Evolutionary conservation across 192 early-diverging fungal genomes (phyloP).

Genomic region (Rhizophagus clarus): DNA sequence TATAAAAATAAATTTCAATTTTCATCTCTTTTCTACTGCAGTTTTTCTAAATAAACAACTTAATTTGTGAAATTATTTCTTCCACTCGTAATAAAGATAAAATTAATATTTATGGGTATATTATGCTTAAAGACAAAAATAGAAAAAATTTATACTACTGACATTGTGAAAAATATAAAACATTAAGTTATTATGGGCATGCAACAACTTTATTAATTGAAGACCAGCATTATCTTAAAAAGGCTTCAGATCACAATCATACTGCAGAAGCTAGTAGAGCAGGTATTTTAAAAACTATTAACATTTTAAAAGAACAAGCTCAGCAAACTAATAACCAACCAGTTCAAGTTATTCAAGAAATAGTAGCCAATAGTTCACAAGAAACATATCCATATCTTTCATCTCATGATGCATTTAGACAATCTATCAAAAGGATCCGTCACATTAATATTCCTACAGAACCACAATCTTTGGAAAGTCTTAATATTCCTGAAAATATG

Average conservation of each 20-base stretch:
- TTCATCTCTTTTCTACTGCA: too few relatives aligned
- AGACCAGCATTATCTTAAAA: background rate
- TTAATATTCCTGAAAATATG: slow-evolving; percentile 12
- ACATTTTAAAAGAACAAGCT: background rate
- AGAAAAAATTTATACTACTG: background rate
- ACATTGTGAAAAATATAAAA: background rate
- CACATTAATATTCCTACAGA: background rate
- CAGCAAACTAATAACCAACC: background rate
- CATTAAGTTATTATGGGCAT: background rate
- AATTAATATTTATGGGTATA: slow-evolving; percentile 17
- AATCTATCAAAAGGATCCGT: background rate
- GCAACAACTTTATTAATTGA: slow-evolving; percentile 1
- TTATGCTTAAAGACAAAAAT: slow-evolving; percentile 1
- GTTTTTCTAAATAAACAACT: background rate
- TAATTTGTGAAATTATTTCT: slow-evolving; percentile 2
- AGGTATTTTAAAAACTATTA: background rate
- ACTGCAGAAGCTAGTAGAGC: background rate
- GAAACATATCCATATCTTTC: background rate
- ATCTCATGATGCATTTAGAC: background rate
- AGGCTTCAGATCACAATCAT: background rate
- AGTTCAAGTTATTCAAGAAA: background rate
- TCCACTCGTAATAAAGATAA: background rate
- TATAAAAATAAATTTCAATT: too few relatives aligned
- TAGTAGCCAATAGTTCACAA: background rate
- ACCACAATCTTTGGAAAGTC: background rate